Evolutionary conservation across 1,139 yeast species (phyloP).

Genomic region (Suhomyces taliae): DNA sequence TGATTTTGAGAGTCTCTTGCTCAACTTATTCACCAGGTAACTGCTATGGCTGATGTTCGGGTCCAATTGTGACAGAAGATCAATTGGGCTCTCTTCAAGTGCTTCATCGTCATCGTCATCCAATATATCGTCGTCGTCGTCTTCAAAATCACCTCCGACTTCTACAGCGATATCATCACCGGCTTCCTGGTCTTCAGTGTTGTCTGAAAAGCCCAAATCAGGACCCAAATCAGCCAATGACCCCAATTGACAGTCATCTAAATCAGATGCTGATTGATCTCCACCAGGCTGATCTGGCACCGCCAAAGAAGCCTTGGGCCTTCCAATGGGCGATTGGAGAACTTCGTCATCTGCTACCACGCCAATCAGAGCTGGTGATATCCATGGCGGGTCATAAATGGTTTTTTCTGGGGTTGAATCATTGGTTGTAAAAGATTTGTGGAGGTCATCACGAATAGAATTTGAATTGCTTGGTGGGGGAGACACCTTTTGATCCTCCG

Average conservation of each 20-base stretch:
- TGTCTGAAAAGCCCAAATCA: not conserved
- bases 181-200: not conserved
- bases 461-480: no score
- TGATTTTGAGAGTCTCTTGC: slow-evolving; percentile 20
- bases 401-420: no score
- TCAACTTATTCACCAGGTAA: slow-evolving; percentile 1
- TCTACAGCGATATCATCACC: slow-evolving; percentile 1
- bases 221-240: not conserved
- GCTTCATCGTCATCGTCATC: slow-evolving; percentile 12
- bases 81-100: slow-evolving; percentile 7
- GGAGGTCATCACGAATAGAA: no score
- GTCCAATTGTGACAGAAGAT: not conserved
- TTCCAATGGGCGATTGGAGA: no score
- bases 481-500: no score
- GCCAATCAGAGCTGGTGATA: no score
- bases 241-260: not conserved
- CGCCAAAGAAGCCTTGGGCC: no score
- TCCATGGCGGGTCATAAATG: no score
- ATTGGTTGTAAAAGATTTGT: no score
- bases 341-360: no score
- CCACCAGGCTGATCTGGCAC: no score
- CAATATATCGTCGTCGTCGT: slow-evolving; percentile 10
- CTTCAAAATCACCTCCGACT: slow-evolving; percentile 7
- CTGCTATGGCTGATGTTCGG: not conserved
- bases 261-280: not conserved